These are phyloP conservation scores for Lyophyllum shimeji DNA, from an alignment of 768 basidiomycete genomes.

Conservation along the genomic window DNA sequence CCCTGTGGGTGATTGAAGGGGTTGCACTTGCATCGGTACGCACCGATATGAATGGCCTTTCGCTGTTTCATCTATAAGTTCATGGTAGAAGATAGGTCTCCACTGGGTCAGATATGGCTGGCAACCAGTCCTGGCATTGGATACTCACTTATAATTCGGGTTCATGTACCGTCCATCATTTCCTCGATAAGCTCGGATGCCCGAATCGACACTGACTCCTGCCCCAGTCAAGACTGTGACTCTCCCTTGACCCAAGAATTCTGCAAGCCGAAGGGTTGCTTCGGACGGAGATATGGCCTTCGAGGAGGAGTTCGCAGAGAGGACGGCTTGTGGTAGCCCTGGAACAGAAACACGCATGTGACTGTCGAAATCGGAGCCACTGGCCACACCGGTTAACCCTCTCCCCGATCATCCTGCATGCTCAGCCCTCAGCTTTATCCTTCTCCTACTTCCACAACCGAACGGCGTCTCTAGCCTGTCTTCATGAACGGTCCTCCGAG, in stretches of 20 bases:
- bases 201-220: slow-evolving; percentile 93
- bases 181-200: slow-evolving; percentile 93
- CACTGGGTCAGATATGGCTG: slow-evolving; percentile 4
- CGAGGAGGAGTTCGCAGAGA: slow-evolving; percentile 39
- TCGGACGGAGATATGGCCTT: slow-evolving; percentile 43
- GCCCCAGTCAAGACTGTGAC: slow-evolving; percentile 83
- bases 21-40: slow-evolving; percentile 10
- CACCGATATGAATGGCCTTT: slow-evolving; percentile 75
- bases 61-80: slow-evolving; percentile 70
- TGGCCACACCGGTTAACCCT: slow-evolving; percentile 11
- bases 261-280: slow-evolving; percentile 59
- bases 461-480: neutral
- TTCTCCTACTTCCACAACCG: slow-evolving; percentile 1
- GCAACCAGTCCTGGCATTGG: neutral
- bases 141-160: slow-evolving; percentile 78
- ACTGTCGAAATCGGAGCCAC: slow-evolving; percentile 30
- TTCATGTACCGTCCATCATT: slow-evolving; percentile 85
- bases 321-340: slow-evolving; percentile 61
- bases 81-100: slow-evolving; percentile 78
- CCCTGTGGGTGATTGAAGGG: neutral
- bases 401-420: slow-evolving; percentile 12
- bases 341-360: slow-evolving; percentile 82
- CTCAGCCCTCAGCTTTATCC: neutral
- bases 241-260: slow-evolving; percentile 71
- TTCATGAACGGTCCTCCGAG: slow-evolving; percentile 42